Base-by-base conservation (phyloP, 176 grass and related monocot species). In the Lolium perenne region DNA sequence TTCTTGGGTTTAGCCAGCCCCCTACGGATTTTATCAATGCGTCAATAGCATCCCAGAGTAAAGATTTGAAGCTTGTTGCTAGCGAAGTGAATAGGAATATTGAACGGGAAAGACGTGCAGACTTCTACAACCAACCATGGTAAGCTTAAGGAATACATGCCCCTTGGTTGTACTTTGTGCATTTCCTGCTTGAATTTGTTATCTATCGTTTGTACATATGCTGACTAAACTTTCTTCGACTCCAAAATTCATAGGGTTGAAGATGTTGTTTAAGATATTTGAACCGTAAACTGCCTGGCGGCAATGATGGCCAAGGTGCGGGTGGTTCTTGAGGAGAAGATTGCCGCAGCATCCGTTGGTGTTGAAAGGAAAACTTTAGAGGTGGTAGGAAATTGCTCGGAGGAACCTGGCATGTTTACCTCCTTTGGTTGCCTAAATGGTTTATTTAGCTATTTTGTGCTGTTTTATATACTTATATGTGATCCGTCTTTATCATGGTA, bases 81-180 rank as follows among this genome's bases (percentile, higher is more conserved):
- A 91, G 96, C 51, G 93, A 98, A 85, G 89, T 88, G 2, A 98
- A 83, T 80, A 92, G 88, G 68, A 98, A 91, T 92, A 62, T 89
- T 81, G 96, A 98, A 17, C 94, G 84, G 88, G 93, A 98, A 85
- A 89, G 91, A 18, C 91, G 91, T 14, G 94, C 96, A 0, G 91
- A 98, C 74, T 98, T 95, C 51, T 98, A 95, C 78, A 95, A 91
- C 71, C 96, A 95, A 86, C 93, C 93, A 61, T 98, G 96, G 96
- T 98, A 81, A 84, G 79, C 77, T 79, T 74, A 61, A 57, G 76
- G 26, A 72, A 79, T 51, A 29, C 2, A 29, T 35, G 8, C 9
- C 10, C 21, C 0, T 72, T 82, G 3, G 18, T n/a, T 51, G 12
- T 50, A 67, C 12, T 26, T 18, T 11, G 5, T 78, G 5, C 23